Conservation (phyloP, 1,284 basidiomycete species). For the Ceratobasidium sp. region DNA sequence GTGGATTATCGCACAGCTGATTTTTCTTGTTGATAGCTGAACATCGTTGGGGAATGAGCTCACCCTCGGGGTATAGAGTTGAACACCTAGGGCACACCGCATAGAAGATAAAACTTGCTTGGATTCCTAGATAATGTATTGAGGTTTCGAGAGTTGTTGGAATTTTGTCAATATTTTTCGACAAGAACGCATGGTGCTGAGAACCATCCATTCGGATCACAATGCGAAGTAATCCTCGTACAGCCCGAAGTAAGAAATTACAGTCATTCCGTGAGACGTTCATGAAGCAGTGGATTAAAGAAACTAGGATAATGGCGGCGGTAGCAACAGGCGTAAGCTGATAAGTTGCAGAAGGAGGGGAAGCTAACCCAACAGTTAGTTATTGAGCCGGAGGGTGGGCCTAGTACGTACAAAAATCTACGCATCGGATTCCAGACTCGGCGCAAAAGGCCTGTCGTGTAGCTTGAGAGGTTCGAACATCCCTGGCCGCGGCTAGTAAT, state of each 20-base stretch:
- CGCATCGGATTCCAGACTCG: not conserved
- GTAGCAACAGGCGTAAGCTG: not conserved
- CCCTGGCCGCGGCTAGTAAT: not conserved
- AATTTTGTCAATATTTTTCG: not conserved
- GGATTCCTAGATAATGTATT: not conserved
- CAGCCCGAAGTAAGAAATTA: not conserved
- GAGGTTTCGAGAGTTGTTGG: not conserved
- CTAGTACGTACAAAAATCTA: constrained; percentile 4
- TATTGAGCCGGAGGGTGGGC: fast-evolving
- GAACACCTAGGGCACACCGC: constrained; percentile 15
- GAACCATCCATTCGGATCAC: not conserved
- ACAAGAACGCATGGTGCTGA: not conserved
- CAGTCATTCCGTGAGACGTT: not conserved
- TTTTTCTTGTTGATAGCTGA: not conserved
- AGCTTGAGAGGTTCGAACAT: not conserved
- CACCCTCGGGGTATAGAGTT: not conserved
- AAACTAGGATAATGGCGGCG: not conserved
- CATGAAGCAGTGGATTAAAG: constrained; percentile 12
- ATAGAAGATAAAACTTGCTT: not conserved
- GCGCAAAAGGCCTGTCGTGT: not conserved
- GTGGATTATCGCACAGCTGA: not conserved
- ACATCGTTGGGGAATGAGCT: not conserved
- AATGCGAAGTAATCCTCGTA: not conserved
- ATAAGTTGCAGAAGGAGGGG: not conserved
- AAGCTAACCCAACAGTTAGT: not conserved